phyloP scores from a whole-genome alignment of 1,284 basidiomycete genomes.

The Mycena citricolor region DNA sequence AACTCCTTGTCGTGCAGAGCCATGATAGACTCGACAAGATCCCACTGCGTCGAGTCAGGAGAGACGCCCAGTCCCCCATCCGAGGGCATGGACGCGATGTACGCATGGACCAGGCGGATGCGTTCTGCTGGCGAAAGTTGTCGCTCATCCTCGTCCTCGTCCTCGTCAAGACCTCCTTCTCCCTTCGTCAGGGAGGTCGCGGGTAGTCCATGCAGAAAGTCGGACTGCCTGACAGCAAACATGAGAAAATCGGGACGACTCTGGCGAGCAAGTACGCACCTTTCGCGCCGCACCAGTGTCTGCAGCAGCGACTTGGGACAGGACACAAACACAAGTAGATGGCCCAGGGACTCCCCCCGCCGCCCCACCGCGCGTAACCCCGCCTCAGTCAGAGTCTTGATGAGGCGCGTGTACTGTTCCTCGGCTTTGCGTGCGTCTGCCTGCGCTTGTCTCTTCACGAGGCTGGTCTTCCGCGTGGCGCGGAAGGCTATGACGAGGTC shows the following conservation, averaged over 20 bases:
- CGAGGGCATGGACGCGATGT: slow-evolving; percentile 65
- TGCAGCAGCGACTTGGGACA: slow-evolving; percentile 64
- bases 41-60: slow-evolving; percentile 70
- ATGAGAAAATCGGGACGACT: slow-evolving; percentile 13
- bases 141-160: slow-evolving; percentile 41
- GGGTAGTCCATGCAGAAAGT: slow-evolving; percentile 64
- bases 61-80: slow-evolving; percentile 83
- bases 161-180: no score
- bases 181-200: slow-evolving; percentile 45
- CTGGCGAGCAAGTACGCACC: slow-evolving; percentile 48
- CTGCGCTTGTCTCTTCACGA: slow-evolving; percentile 60
- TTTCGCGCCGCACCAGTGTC: slow-evolving; percentile 71
- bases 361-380: slow-evolving; percentile 72
- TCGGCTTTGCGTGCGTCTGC: slow-evolving; percentile 64
- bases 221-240: slow-evolving; percentile 48
- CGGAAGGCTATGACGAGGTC: slow-evolving; percentile 74
- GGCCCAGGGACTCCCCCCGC: slow-evolving; percentile 71
- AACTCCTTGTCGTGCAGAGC: slow-evolving; percentile 82
- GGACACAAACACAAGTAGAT: slow-evolving; percentile 80
- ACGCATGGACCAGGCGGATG: slow-evolving; percentile 76
- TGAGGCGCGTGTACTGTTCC: slow-evolving; percentile 64
- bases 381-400: slow-evolving; percentile 58
- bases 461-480: slow-evolving; percentile 45
- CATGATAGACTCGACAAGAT: slow-evolving; percentile 77
- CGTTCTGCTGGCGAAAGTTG: slow-evolving; percentile 69